A percentile compares a stretch with the other conserved stretches of the same genome.
phyloP scores from a whole-genome alignment of 2,329 filamentous ascomycete species.

The Rhytidhysteron rufulum region DNA sequence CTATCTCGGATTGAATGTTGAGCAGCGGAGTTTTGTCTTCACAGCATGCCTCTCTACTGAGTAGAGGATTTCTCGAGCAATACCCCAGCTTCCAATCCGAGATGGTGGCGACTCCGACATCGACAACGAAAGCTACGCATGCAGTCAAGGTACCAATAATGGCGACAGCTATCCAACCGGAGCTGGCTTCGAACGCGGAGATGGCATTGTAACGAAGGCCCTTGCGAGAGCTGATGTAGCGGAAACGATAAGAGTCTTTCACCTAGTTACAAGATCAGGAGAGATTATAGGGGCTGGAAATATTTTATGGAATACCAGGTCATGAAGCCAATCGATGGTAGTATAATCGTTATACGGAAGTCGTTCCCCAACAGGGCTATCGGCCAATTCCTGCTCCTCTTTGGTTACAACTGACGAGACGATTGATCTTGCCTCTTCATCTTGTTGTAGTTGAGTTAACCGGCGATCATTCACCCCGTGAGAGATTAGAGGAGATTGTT shows the following conservation, averaged over 20 bases:
- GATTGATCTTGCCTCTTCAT: constrained; percentile 41
- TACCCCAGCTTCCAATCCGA: constrained; percentile 58
- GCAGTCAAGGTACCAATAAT: constrained; percentile 55
- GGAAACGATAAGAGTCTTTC: constrained; percentile 55
- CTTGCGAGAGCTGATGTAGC: constrained; percentile 41
- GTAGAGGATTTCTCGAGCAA: constrained; percentile 44
- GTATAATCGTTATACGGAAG: constrained; percentile 60
- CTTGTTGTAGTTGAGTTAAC: constrained; percentile 34
- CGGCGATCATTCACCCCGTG: constrained; percentile 24
- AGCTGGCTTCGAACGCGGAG: constrained; percentile 47
- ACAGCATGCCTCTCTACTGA: constrained; percentile 51
- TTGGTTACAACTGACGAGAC: constrained; percentile 42
- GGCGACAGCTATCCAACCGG: constrained; percentile 55
- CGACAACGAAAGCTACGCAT: constrained; percentile 53
- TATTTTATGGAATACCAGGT: constrained; percentile 43
- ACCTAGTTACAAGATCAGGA: constrained; percentile 32
- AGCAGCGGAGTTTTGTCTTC: constrained; percentile 27
- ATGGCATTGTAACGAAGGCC: constrained; percentile 40
- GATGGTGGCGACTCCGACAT: constrained; percentile 52
- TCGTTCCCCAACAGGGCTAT: constrained; percentile 50
- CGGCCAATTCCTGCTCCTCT: constrained; percentile 46
- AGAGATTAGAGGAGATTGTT: constrained; percentile 33
- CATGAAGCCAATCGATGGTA: constrained; percentile 61
- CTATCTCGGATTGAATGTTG: constrained; percentile 19
- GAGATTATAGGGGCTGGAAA: no score